Evolutionary conservation across 768 basidiomycete species (phyloP).

Genomic region (Pleurotus cornucopiae): DNA sequence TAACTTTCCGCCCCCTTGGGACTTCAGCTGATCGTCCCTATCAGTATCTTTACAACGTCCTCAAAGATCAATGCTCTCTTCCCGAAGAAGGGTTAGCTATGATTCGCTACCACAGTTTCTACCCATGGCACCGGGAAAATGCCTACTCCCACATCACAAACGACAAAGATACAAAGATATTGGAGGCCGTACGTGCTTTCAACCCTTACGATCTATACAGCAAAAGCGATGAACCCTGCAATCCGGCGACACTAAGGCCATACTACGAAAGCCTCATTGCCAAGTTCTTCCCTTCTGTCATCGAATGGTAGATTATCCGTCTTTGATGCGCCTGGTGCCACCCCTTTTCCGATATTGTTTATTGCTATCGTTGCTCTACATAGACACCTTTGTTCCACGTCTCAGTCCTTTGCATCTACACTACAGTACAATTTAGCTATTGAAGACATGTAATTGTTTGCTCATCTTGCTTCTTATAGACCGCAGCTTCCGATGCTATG

Average conservation of each 20-base stretch:
- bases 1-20: slow-evolving; percentile 11
- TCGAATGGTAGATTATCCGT: slow-evolving; percentile 63
- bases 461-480: background rate
- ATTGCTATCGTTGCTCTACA: slow-evolving; percentile 5
- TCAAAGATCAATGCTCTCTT: slow-evolving; percentile 78
- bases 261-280: slow-evolving; percentile 82
- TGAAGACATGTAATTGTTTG: background rate
- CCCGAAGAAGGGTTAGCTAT: slow-evolving; percentile 82
- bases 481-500: too few relatives aligned
- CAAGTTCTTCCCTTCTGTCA: slow-evolving; percentile 78
- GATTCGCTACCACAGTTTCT: slow-evolving; percentile 95
- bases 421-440: slow-evolving; percentile 1
- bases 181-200: slow-evolving; percentile 79
- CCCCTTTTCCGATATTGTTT: background rate
- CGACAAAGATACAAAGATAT: slow-evolving; percentile 58
- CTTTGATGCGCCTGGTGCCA: background rate
- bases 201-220: slow-evolving; percentile 95
- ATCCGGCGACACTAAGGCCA: slow-evolving; percentile 60
- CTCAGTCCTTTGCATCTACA: background rate
- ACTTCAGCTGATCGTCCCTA: background rate
- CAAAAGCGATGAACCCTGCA: slow-evolving; percentile 72
- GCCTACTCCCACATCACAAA: slow-evolving; percentile 80
- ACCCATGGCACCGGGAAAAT: slow-evolving; percentile 90
- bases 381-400: background rate
- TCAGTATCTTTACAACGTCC: slow-evolving; percentile 79